phyloP scores from a whole-genome alignment of 2,329 filamentous ascomycete genomes.

The Phialophora expanda region DNA sequence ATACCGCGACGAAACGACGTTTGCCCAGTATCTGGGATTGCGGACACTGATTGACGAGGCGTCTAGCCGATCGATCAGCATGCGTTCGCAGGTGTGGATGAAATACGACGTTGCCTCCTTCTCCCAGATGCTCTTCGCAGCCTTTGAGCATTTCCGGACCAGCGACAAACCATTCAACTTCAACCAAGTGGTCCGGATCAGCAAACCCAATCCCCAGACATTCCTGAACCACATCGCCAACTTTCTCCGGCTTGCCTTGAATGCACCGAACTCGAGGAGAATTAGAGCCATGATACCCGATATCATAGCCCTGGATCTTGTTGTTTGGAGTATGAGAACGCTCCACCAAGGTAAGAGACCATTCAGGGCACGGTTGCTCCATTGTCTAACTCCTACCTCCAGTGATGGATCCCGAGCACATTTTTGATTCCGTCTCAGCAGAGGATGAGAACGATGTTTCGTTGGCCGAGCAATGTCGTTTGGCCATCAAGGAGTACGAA shows the following conservation, averaged over 20 bases:
- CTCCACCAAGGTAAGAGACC: constrained; percentile 13
- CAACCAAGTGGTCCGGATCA: constrained; percentile 9
- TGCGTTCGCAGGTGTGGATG: constrained; percentile 18
- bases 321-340: constrained; percentile 13
- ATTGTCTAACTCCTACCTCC: background rate
- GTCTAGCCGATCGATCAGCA: constrained; percentile 1
- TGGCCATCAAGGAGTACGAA: constrained; percentile 9
- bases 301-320: constrained; percentile 5
- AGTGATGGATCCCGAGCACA: constrained; percentile 14
- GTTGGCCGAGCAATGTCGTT: constrained; percentile 9
- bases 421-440: background rate
- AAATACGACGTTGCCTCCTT: constrained; percentile 16
- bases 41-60: constrained; percentile 16
- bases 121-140: constrained; percentile 17
- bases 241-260: constrained; percentile 14
- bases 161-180: constrained; percentile 23
- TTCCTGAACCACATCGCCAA: constrained; percentile 14
- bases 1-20: constrained; percentile 10
- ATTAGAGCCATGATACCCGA: constrained; percentile 9
- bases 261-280: background rate
- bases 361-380: background rate
- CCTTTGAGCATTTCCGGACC: constrained; percentile 22
- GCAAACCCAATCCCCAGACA: constrained; percentile 14
- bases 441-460: constrained; percentile 8
- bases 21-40: constrained; percentile 10